Percentiles rank a stretch among this genome's conserved stretches.
Conservation (phyloP, 2,329 filamentous ascomycete genomes). For the Colletotrichum falcatum region DNA sequence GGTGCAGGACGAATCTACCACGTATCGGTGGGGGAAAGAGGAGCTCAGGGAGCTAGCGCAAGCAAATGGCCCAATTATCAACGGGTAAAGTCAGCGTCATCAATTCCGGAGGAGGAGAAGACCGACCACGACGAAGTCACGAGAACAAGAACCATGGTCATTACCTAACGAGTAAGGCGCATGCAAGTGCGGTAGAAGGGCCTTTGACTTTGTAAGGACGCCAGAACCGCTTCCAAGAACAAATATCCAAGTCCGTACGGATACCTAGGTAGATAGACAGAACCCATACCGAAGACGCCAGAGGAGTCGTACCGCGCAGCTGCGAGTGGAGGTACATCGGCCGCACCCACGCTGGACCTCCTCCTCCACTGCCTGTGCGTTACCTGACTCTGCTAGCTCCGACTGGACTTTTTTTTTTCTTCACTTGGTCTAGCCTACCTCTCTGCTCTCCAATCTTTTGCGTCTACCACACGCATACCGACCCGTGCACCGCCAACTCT, state of each 20-base stretch:
- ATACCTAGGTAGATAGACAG: neutral
- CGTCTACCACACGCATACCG: conserved; percentile 10
- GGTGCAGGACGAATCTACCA: neutral
- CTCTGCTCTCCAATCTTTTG: conserved; percentile 1
- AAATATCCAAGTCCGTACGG: no score
- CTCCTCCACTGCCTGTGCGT: conserved; percentile 13
- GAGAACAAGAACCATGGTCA: neutral
- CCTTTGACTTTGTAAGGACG: neutral
- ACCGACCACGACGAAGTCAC: neutral
- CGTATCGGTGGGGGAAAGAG: neutral
- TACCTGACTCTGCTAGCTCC: conserved; percentile 24
- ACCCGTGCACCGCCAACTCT: conserved; percentile 19
- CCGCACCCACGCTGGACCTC: conserved; percentile 6
- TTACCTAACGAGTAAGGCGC: no score
- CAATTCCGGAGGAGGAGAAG: neutral
- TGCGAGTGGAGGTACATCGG: neutral
- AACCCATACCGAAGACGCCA: neutral
- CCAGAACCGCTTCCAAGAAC: no score
- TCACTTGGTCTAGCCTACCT: neutral
- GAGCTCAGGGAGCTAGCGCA: neutral
- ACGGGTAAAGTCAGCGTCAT: conserved; percentile 13
- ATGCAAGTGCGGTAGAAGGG: no score
- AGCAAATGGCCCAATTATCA: neutral
- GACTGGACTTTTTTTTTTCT: conserved; percentile 27
- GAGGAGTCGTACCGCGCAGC: neutral